Evolutionary conservation across 1,284 basidiomycete genomes (phyloP).

Genomic region (Lentinus polychrous): DNA sequence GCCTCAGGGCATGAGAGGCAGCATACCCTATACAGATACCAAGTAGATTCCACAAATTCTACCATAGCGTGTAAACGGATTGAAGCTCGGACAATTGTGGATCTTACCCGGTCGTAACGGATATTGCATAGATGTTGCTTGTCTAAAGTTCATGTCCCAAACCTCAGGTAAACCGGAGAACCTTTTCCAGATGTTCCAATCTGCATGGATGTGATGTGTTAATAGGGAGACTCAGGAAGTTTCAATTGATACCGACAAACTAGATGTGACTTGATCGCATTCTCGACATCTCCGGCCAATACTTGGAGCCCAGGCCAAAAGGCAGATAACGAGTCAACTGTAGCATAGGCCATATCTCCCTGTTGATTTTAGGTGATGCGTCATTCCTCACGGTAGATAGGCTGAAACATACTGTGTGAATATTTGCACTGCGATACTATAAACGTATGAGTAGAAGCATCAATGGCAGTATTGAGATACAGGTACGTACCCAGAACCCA

Average conservation of each 20-base stretch:
- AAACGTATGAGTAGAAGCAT: conserved; percentile 1
- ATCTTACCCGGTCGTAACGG: conserved; percentile 70
- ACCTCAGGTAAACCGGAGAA: conserved; percentile 86
- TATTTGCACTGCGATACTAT: conserved; percentile 78
- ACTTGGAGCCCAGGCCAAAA: conserved; percentile 90
- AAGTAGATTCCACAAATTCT: conserved; percentile 92
- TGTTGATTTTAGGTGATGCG: conserved; percentile 7
- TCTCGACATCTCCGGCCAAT: conserved; percentile 83
- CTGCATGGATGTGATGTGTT: conserved; percentile 29
- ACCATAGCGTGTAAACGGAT: conserved; percentile 10
- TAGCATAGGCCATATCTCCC: conserved; percentile 63
- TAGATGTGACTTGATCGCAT: conserved; percentile 81
- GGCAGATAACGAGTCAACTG: conserved; percentile 79
- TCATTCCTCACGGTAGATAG: neutral
- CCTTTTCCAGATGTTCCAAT: conserved; percentile 86
- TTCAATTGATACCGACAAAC: conserved; percentile 44
- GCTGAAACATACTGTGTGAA: conserved; percentile 38
- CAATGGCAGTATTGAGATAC: neutral
- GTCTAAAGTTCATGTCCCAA: conserved; percentile 72
- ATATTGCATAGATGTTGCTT: conserved; percentile 76
- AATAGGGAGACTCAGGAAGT: neutral
- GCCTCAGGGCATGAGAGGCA: neutral
- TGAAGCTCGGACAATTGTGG: neutral
- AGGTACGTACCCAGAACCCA: conserved; percentile 72
- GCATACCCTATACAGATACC: conserved; percentile 84